These are phyloP conservation scores for Aureobasidium musti DNA, from an alignment of 2,329 filamentous ascomycete species.

Conservation along the genomic window DNA sequence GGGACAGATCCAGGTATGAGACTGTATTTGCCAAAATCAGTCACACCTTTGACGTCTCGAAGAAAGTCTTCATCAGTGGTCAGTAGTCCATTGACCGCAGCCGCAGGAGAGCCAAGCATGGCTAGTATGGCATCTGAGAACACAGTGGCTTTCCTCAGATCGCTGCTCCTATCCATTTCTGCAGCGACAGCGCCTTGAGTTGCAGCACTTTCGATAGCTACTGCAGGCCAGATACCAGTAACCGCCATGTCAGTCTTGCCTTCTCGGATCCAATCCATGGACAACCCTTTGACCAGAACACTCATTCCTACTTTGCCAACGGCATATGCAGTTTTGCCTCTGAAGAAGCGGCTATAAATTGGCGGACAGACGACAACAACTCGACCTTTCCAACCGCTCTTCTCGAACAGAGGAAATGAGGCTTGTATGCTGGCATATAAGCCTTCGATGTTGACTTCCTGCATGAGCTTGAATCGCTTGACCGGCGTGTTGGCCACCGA, in stretches of 20 bases:
- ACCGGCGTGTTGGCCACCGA: constrained; percentile 67
- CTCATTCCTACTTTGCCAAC: constrained; percentile 78
- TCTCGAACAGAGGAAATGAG: constrained; percentile 64
- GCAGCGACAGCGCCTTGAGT: constrained; percentile 56
- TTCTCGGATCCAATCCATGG: constrained; percentile 75
- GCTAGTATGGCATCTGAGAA: constrained; percentile 78
- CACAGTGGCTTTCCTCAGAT: constrained; percentile 54
- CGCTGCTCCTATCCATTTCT: constrained; percentile 35
- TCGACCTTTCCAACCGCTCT: constrained; percentile 54
- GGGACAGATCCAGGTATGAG: constrained; percentile 65
- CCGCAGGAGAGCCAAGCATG: constrained; percentile 63
- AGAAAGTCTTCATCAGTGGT: constrained; percentile 82
- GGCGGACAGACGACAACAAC: constrained; percentile 80
- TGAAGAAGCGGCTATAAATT: constrained; percentile 82
- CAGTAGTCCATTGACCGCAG: constrained; percentile 68
- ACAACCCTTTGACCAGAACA: constrained; percentile 76
- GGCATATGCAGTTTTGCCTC: constrained; percentile 83
- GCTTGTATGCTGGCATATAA: constrained; percentile 73
- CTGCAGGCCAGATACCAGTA: constrained; percentile 80
- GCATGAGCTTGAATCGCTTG: constrained; percentile 63
- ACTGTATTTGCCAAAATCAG: constrained; percentile 72
- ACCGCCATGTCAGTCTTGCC: constrained; percentile 69
- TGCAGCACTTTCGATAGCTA: constrained; percentile 73
- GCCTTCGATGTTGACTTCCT: constrained; percentile 72
- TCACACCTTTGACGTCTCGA: constrained; percentile 61